phyloP scores from a whole-genome alignment of 139 green algal genomes.

The Tetratostichococcus sp. region DNA sequence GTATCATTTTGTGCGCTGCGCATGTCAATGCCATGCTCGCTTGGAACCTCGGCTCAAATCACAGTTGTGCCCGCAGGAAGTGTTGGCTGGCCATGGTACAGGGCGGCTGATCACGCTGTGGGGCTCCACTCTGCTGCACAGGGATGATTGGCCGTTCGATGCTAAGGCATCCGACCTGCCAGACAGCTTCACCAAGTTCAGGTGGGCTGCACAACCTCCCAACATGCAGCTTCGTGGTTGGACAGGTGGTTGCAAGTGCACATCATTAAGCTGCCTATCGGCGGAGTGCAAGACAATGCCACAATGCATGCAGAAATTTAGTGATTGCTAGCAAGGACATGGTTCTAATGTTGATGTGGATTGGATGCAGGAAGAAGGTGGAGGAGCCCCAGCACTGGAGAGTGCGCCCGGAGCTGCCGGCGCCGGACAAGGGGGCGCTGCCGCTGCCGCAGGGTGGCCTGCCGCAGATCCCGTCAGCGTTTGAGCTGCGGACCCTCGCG shows the following conservation, averaged over 20 bases:
- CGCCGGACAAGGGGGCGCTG: slow-evolving; percentile 46
- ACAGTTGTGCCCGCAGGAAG: neutral
- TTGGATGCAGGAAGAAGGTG: slow-evolving; percentile 2
- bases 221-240: slow-evolving; percentile 7
- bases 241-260: too few species aligned
- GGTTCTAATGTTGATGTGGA: too few species aligned
- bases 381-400: slow-evolving; percentile 34
- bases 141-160: slow-evolving; percentile 83
- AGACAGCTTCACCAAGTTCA: slow-evolving; percentile 90
- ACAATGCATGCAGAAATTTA: too few species aligned
- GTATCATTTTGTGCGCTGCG: too few species aligned
- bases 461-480: neutral
- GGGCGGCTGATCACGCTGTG: slow-evolving; percentile 57
- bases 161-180: slow-evolving; percentile 49
- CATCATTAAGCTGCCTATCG: too few species aligned
- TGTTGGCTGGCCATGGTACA: neutral
- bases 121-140: slow-evolving; percentile 82
- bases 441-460: slow-evolving; percentile 38
- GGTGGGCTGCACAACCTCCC: slow-evolving; percentile 7
- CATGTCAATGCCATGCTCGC: too few species aligned
- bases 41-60: too few species aligned
- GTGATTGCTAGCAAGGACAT: too few species aligned
- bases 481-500: neutral
- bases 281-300: too few species aligned
- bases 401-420: slow-evolving; percentile 46